Conservation (phyloP, 495 filamentous ascomycete species). For the Chlorociboria aeruginascens region DNA sequence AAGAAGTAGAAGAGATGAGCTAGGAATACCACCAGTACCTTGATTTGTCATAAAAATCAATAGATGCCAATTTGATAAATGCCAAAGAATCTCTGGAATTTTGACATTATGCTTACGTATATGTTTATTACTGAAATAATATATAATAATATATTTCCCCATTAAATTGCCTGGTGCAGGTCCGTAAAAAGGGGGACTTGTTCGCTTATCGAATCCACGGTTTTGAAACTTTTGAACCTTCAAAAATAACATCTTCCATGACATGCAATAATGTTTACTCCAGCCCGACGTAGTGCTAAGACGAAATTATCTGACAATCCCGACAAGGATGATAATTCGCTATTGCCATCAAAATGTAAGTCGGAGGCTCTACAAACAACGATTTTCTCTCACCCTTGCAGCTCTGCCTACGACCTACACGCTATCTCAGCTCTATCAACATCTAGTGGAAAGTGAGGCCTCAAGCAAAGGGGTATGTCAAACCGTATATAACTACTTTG, state of each 20-base stretch:
- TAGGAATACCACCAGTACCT: conserved; percentile 40
- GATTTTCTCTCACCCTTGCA: not conserved
- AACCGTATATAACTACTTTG: not conserved
- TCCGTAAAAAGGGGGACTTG: not conserved
- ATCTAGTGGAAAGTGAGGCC: not conserved
- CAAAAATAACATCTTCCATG: not conserved
- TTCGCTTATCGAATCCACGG: not conserved
- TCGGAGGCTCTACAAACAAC: not conserved
- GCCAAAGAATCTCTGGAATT: too few relatives aligned
- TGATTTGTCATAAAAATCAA: too few relatives aligned
- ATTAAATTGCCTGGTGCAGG: too few relatives aligned
- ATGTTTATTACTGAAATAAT: too few relatives aligned
- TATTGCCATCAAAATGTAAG: conserved; percentile 7
- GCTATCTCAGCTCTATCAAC: conserved; percentile 4
- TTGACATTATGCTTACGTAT: too few relatives aligned
- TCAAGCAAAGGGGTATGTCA: not conserved
- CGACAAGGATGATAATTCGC: not conserved
- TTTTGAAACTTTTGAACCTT: not conserved
- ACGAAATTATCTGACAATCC: not conserved
- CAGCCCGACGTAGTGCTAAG: conserved; percentile 8
- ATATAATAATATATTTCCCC: too few relatives aligned
- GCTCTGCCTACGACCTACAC: conserved; percentile 13
- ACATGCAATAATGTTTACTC: conserved; percentile 9
- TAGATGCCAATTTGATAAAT: too few relatives aligned
- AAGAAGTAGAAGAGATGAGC: conserved; percentile 36